Percentiles rank a stretch among this genome's conserved stretches.
phyloP scores from a whole-genome alignment of 306 rosid species.

The Prunus campanulata region DNA sequence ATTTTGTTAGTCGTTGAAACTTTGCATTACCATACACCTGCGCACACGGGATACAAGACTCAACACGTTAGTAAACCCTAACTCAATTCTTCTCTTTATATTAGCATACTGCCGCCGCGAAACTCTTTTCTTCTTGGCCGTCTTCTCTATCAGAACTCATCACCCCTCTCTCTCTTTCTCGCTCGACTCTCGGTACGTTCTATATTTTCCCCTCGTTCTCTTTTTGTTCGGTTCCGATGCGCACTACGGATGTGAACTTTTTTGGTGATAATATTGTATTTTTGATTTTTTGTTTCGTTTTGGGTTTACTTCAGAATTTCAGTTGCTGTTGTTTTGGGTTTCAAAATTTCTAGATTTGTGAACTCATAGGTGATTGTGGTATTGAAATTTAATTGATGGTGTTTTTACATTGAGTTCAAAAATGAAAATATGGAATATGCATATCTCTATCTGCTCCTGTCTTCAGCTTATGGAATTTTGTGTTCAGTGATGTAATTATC shows the following conservation, averaged over 20 bases:
- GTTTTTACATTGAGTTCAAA: not conserved
- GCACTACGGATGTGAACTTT: not conserved
- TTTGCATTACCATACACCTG: not conserved
- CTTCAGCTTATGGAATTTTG: not conserved
- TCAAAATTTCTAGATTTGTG: not conserved
- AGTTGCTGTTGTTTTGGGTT: not conserved
- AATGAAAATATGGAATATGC: not conserved
- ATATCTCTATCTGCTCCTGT: not conserved
- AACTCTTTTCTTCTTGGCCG: not conserved
- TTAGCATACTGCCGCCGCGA: not conserved
- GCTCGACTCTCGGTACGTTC: constrained; percentile 2
- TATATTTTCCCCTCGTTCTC: not conserved
- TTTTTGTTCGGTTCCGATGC: not conserved
- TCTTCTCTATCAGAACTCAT: not conserved
- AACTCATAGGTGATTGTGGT: not conserved
- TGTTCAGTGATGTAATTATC: not conserved
- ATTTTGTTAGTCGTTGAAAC: not conserved
- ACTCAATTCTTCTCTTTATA: not conserved
- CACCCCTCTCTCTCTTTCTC: not conserved
- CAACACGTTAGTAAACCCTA: not conserved
- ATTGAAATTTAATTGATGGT: not conserved
- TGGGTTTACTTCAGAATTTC: not conserved
- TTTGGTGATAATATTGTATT: not conserved
- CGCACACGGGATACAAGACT: not conserved
- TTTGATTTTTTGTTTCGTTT: not conserved